Base-by-base conservation (phyloP, 164 flowering plant genomes). In the Saururus chinensis region DNA sequence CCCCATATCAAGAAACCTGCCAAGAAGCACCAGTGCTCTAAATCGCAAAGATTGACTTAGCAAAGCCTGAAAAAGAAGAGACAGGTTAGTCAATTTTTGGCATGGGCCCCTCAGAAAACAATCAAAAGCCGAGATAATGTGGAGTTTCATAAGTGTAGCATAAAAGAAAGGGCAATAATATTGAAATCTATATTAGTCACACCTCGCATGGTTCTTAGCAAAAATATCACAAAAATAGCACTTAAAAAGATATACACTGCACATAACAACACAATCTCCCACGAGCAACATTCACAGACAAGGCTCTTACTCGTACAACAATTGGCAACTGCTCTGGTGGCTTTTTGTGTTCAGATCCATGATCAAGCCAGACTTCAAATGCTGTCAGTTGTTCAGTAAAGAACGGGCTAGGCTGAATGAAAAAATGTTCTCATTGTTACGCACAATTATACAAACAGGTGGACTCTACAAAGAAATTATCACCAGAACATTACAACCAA, bases 311-410 rank as follows among this genome's bases (percentile, higher is more conserved):
- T 96, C 89, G 98, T 64, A 89, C 96, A 66, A 92, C 98, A 66
- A 92, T 88, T 22, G 98, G 98, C 73, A 92, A 73, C 76, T 92
- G 98, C 75, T 89, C 98, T 14, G 98, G 98, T 59, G 98, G 97
- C 57, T 85, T 92, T 72, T 89, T 89, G 64, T 79, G 81, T 61
- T 89, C 92, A 60, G 95, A 87, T 45, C 97, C 98, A 81, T 92
- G 95, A 65, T 89, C 96, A 66, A 92, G 96, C 98, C 98, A 92
- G 19, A 92, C 89, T 79, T 92, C 97, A 80, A 92, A 92, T 61
- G 98, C 97, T 20, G 89, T 85, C 73, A 92, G 73, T 73, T 92
- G 98, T 60, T 92, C 98, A 16, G 96, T 83, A 67, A 92, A 92
- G 68, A 92, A 92, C 7, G 98, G 87, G 68, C 98, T 92, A 10